Evolutionary conservation across 345 rosid genomes (phyloP), one percentile per base, ranked within the genome.

Genomic region (Syzygium grande): DNA sequence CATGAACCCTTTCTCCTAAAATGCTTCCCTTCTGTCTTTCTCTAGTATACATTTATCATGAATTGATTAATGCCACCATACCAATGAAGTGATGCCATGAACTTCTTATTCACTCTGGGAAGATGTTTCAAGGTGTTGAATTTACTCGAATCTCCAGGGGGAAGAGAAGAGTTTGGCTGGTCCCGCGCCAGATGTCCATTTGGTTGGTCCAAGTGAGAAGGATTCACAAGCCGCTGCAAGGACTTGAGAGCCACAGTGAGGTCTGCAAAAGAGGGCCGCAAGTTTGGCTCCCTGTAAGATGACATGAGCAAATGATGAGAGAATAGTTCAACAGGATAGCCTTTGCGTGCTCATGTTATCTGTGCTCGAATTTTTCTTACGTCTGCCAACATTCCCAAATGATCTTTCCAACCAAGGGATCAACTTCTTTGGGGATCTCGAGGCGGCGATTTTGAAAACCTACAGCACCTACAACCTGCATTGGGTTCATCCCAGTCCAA

Each of bases 401-500:
- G 89, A 97, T 97, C 88, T 95, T 92, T 34, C 93, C 98, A 59
- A 98, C 99, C 84, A 92, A 79, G 25, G 99, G 99, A 91, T 98
- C 99, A 51, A 96, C 88, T 89, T 98, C 99, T 93, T 97, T 95
- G 19, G 99, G 99, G 88, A 97, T 95, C 87, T 98, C 99, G 68
- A 95, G 99, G 87, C 99, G 95, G 1, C 98, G 97, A 85, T 96
- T 98, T 91, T 98, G 99, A 91, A 98, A 98, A 90, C 99, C 99
- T 56, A 98, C 99, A 7, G 99, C 99, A 90, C 99, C 99, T 34
- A 98, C 99, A 73, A 97, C 99, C 92, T 98, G 99, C 99, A 98
- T 98, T 5, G 99, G 99, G 90, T 98, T 98, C 99, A 98, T 97
- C 87, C 98, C 99, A 84, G 96, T 91, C 99, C 99, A 98, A 25